These are phyloP conservation scores for Leccinum olivaceopallidum DNA, from an alignment of 768 basidiomycete species.

Conservation along the genomic window DNA sequence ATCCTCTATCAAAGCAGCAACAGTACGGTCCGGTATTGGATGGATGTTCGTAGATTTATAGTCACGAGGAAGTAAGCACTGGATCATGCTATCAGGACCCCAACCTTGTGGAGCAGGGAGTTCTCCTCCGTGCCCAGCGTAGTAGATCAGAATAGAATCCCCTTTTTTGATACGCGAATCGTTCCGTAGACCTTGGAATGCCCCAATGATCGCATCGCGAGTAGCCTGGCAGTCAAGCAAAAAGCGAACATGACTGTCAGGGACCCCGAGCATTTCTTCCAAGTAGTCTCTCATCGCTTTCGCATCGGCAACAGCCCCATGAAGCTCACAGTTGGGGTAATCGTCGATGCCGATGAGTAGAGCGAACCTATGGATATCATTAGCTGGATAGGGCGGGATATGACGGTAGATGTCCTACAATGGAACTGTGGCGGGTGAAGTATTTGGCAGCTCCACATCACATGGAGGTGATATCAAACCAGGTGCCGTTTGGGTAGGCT, in stretches of 20 bases:
- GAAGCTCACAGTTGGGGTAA: constrained; percentile 35
- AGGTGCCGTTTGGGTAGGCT: background rate
- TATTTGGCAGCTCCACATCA: background rate
- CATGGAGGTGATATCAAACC: background rate
- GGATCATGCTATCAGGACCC: constrained; percentile 22
- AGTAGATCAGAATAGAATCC: constrained; percentile 44
- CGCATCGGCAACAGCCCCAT: constrained; percentile 42
- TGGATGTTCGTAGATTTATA: constrained; percentile 21
- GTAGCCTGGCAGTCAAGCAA: constrained; percentile 42
- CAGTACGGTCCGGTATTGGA: constrained; percentile 47
- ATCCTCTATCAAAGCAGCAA: constrained; percentile 37
- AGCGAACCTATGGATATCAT: constrained; percentile 26
- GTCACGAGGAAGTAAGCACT: constrained; percentile 37
- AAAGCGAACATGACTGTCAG: constrained; percentile 34
- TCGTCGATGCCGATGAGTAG: constrained; percentile 46
- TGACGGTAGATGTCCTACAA: background rate
- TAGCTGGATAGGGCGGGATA: background rate
- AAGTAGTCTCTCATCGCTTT: constrained; percentile 39
- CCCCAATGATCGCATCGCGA: constrained; percentile 35
- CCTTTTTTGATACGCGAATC: constrained; percentile 29
- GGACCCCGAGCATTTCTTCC: constrained; percentile 29
- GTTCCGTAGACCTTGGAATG: constrained; percentile 21
- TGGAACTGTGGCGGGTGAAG: background rate
- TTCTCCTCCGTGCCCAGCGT: constrained; percentile 46
- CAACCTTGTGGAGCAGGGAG: constrained; percentile 32